Evolutionary conservation across 306 rosid genomes (phyloP), one percentile per base, ranked within the genome.

Genomic region (Cucumis cinereus): DNA sequence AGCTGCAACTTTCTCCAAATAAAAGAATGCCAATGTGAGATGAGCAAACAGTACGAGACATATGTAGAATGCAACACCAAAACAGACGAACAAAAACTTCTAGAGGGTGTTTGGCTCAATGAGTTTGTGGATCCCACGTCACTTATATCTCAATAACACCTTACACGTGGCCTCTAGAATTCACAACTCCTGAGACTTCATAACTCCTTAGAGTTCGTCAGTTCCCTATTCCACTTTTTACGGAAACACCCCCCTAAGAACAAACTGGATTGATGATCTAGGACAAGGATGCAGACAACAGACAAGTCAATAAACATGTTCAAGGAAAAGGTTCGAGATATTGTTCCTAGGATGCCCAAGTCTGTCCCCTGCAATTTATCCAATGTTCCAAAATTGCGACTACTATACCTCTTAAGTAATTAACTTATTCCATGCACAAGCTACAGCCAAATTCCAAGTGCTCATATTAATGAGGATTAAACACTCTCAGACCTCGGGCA

Each of bases 401-500:
- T 14, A 45, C 35, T 68, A 8, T 45, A 69, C 56, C 75, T 45
- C 16, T 41, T 40, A 68, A 22, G 54, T 41, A 67, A 41, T 67
- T 41, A 41, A 38, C 54, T 67, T 5, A n/a, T 45, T 45, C 73
- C 23, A 49, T 15, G 75, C 55, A 43, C 57, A 16, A 64, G 28
- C 72, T 64, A 64, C 26, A 64, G 17, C 8, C 8, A 64, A 70
- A 24, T 52, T 45, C 40, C 40, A 66, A 45, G 10, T 70, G 75
- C 23, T 45, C 13, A 43, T 43, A 6, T 22, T 8, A 24, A 16
- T 24, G 57, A 70, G 23, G 38, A 70, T 23, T 70, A 30, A 24
- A 70, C 57, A 70, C 40, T 68, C 74, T 70, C 57, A 23, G 74
- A n/a, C 33, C 54, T 68, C 55, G 24, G 75, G 55, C 22, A 70